Evolutionary conservation across 441 rosid species (phyloP), one percentile per base, ranked within the genome.

Genomic region (Croton laevigatus): DNA sequence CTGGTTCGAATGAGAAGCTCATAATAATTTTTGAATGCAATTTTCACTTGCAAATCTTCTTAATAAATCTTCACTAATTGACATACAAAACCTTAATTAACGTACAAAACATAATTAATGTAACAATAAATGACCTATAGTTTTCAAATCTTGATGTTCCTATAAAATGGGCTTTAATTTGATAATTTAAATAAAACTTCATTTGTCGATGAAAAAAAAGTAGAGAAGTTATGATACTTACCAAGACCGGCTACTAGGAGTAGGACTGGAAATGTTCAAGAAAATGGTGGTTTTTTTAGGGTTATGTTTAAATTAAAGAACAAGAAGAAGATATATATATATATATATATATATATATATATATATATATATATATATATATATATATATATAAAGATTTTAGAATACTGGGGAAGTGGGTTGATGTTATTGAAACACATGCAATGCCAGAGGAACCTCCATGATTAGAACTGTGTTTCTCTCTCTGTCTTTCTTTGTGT

Each of bases 241-340:
- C 97, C 97, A 91, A 22, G 93, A 87, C 49, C 87, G 73, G 71
- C 78, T 70, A 64, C 91, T 78, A 23, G 84, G 72, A 13, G 76
- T 72, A 27, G 85, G 76, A 66, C 79, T 76, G 19, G 16, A 27
- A 27, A 27, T 52, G 66, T 20, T 59, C 75, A 62, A 49, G 62
- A 48, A 60, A 73, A 45, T 65, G 19, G n/a, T 62, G 3, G 14
- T 27, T 27, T 27, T 59, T 68, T 36, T 10, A 14, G 44, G 4
- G 34, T 16, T 45, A 8, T 17, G 69, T 63, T 69, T 65, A 11
- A 22, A 59, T 69, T 68, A 61, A 17, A 77, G 49, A 63, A 20
- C 8, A 34, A 54, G 57, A 11, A 34, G 22, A 62, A 32, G 12
- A 66, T 40, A 9, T 40, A 37, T 10, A 23, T 71, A 51, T 71